phyloP scores from a whole-genome alignment of 805 yeast species.

The Saccharomycodes ludwigii region DNA sequence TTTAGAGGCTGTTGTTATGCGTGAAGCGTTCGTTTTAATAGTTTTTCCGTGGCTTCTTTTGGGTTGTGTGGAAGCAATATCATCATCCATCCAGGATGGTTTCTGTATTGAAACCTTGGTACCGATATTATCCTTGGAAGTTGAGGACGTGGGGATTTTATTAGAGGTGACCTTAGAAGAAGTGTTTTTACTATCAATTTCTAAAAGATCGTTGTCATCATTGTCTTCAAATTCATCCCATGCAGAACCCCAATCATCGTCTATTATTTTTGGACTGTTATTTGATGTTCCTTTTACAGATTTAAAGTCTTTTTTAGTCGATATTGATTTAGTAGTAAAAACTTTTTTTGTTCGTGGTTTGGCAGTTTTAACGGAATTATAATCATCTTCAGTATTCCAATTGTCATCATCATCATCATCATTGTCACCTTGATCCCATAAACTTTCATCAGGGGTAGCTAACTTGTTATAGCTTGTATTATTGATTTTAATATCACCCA shows the following conservation, averaged over 20 bases:
- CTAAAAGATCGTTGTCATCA: constrained; percentile 3
- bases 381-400: constrained; percentile 7
- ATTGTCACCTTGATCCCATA: constrained; percentile 8
- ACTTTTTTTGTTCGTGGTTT: neutral
- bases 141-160: no score
- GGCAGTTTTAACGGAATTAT: neutral
- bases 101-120: constrained; percentile 9
- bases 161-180: no score
- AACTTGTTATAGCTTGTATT: no score
- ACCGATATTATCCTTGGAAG: no score
- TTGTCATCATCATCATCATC: constrained; percentile 8
- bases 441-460: neutral
- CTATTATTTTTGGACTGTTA: neutral
- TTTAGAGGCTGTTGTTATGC: neutral
- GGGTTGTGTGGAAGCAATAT: constrained; percentile 2
- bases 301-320: neutral
- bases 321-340: neutral
- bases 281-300: neutral
- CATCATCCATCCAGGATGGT: constrained; percentile 6
- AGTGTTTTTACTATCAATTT: no score
- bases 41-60: neutral
- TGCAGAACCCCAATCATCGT: neutral
- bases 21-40: neutral
- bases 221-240: constrained; percentile 16
- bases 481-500: no score